Base-by-base conservation (phyloP, 163 green algal genomes). In the Smithsoniella earleae region DNA sequence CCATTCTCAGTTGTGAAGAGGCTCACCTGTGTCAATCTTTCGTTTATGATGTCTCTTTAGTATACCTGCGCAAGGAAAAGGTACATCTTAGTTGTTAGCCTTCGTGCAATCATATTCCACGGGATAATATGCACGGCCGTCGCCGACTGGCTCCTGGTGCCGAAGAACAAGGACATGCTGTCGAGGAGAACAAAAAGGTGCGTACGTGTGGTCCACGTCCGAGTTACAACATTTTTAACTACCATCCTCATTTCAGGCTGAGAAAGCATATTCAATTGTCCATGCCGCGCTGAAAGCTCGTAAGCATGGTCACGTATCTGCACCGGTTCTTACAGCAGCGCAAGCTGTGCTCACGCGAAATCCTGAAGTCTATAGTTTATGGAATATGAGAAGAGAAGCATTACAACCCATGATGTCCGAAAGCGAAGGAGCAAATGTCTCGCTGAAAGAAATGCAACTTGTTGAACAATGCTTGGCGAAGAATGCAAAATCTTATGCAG, bases 131-230 rank as follows among this genome's bases (percentile, higher is more conserved):
- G 58, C 58, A 69, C 20, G 58, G 58, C 20, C 58, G 58, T 38
- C 58, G 58, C 58, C 38, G 58, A 34, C 25, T 69, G 20, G 30
- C 58, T 43, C 16, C 25, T 10, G 58, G 58, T 5, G 58, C 58
- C 43, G 58, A 69, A 33, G 25, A 25, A 27, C 49, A 43, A 30
- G 40, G 10, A 49, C 40, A 49, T 49, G 34, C 33, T 25, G 58
- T 45, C 34, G 58, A 69, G 16, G 58, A 69, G 27, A 69, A 69
- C 58, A 69, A 69, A 33, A 69, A 69, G 58, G 58, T 69, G 20
- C n/a, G 25, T 10, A 65, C 52, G 10, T 65, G n/a, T 28, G 18
- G 8, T 36, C 52, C 34, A 6, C 18, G 1, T 25, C 58, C 52
- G 52, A 30, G 16, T 30, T 65, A 33, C 6, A 33, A 8, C 33